Percentiles rank a stretch among this genome's conserved stretches.
These are phyloP conservation scores for Neonectria neomacrospora DNA, from an alignment of 2,329 filamentous ascomycete species.

Conservation along the genomic window DNA sequence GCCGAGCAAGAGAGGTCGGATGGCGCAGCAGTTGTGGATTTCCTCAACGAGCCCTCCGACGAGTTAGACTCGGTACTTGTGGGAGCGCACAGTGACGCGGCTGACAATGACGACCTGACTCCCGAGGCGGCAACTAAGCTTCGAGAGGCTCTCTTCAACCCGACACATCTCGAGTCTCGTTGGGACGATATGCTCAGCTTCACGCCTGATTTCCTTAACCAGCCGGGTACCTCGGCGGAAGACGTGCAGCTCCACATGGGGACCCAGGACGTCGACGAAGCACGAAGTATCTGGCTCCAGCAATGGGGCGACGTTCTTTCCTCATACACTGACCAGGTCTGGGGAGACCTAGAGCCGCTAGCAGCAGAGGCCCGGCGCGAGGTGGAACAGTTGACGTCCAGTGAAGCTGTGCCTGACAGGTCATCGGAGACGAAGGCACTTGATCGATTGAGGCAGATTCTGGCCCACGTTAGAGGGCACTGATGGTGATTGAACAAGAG, in stretches of 20 bases:
- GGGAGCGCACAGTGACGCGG: conserved; percentile 35
- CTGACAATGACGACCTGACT: conserved; percentile 41
- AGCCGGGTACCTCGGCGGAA: conserved; percentile 34
- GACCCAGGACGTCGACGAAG: conserved; percentile 50
- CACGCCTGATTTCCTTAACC: conserved; percentile 55
- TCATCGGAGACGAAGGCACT: conserved; percentile 46
- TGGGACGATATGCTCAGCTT: conserved; percentile 65
- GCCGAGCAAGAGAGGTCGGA: conserved; percentile 47
- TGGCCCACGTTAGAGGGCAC: conserved; percentile 51
- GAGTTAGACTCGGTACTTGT: conserved; percentile 34
- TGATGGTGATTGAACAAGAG: conserved; percentile 16
- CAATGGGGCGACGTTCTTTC: conserved; percentile 68
- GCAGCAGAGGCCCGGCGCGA: conserved; percentile 67
- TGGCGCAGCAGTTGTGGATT: conserved; percentile 52
- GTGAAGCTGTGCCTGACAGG: conserved; percentile 34
- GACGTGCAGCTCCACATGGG: conserved; percentile 51
- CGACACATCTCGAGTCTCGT: conserved; percentile 17
- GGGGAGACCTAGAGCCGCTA: conserved; percentile 70
- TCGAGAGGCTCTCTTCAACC: conserved; percentile 52
- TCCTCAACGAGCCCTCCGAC: conserved; percentile 48
- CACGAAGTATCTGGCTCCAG: conserved; percentile 59
- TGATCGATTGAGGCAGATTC: conserved; percentile 50
- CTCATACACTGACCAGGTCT: conserved; percentile 73
- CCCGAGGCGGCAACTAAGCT: conserved; percentile 48
- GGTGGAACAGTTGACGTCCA: conserved; percentile 54